Conservation (phyloP, 805 yeast species). For the Metschnikowia lachancei region DNA sequence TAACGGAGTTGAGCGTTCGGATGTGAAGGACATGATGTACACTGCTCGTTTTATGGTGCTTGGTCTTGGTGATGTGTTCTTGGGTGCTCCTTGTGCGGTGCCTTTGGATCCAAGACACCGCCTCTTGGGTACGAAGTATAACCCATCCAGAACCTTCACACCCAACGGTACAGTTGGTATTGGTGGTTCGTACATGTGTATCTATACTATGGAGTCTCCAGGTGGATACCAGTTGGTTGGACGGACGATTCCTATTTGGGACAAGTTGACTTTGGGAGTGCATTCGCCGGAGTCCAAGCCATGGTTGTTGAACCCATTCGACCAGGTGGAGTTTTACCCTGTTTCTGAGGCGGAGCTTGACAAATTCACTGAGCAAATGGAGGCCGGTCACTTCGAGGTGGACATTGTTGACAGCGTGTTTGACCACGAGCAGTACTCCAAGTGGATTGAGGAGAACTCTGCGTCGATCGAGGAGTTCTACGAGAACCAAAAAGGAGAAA, state of each 20-base stretch:
- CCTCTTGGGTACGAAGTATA: slow-evolving; percentile 87
- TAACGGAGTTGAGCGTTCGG: slow-evolving; percentile 73
- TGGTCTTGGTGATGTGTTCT: slow-evolving; percentile 94
- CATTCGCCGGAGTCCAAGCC: slow-evolving; percentile 61
- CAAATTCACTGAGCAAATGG: slow-evolving; percentile 62
- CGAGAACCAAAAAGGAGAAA: slow-evolving; percentile 70
- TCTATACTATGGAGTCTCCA: slow-evolving; percentile 96
- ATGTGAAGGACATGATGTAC: slow-evolving; percentile 80
- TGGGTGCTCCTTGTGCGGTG: slow-evolving; percentile 98
- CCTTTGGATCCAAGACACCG: slow-evolving; percentile 97
- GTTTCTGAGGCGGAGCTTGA: slow-evolving; percentile 85
- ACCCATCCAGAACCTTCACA: slow-evolving; percentile 93
- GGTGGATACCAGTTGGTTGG: slow-evolving; percentile 98
- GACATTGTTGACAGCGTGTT: slow-evolving; percentile 75
- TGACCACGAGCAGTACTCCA: slow-evolving; percentile 73
- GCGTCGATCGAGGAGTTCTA: slow-evolving; percentile 71
- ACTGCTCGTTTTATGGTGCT: slow-evolving; percentile 87
- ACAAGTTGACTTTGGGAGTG: slow-evolving; percentile 74
- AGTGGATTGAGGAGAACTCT: slow-evolving; percentile 73
- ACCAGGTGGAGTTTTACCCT: slow-evolving; percentile 92
- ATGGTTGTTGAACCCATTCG: slow-evolving; percentile 90
- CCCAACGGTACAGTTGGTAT: slow-evolving; percentile 97
- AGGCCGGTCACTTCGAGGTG: slow-evolving; percentile 76
- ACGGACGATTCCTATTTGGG: slow-evolving; percentile 97
- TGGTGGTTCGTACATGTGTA: slow-evolving; percentile 99